Percentiles rank a stretch among this genome's conserved stretches.
These are phyloP conservation scores for Candida gigantensis DNA, from an alignment of 1,139 yeast species.

Conservation along the genomic window DNA sequence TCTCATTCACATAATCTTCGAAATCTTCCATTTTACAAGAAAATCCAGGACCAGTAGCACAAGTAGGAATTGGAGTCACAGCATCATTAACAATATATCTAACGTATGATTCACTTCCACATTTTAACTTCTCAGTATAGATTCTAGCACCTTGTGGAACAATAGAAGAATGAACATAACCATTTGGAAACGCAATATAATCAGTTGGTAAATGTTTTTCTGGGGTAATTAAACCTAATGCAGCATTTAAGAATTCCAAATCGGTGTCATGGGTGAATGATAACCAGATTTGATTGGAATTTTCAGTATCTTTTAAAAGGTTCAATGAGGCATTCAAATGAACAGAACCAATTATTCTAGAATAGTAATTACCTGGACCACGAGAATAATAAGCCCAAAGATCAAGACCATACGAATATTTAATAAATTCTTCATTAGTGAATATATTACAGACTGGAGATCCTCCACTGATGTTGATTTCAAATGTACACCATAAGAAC, in stretches of 20 bases:
- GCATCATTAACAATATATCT: constrained; percentile 57
- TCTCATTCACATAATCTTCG: constrained; percentile 26
- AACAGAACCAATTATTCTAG: constrained; percentile 36
- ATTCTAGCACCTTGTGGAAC: constrained; percentile 61
- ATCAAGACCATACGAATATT: no score
- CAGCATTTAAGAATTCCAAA: constrained; percentile 48
- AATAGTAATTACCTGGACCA: no score
- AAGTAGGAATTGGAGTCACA: constrained; percentile 52
- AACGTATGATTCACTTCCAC: constrained; percentile 45
- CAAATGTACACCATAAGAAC: no score
- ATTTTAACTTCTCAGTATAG: constrained; percentile 47
- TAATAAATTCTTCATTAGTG: no score
- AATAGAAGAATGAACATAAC: constrained; percentile 48
- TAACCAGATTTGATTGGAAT: constrained; percentile 36
- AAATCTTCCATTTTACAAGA: constrained; percentile 51
- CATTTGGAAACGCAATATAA: constrained; percentile 39
- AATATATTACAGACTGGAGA: no score
- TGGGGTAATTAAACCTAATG: constrained; percentile 49
- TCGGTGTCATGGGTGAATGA: constrained; percentile 65
- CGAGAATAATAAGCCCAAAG: no score
- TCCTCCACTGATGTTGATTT: no score
- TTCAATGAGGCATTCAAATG: constrained; percentile 50
- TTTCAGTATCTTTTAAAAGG: constrained; percentile 35
- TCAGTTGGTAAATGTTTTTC: constrained; percentile 21
- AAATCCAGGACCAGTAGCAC: constrained; percentile 59